Percentiles rank a stretch among this genome's conserved stretches.
Conservation (phyloP, 768 basidiomycete genomes). For the Boletellus sp. region DNA sequence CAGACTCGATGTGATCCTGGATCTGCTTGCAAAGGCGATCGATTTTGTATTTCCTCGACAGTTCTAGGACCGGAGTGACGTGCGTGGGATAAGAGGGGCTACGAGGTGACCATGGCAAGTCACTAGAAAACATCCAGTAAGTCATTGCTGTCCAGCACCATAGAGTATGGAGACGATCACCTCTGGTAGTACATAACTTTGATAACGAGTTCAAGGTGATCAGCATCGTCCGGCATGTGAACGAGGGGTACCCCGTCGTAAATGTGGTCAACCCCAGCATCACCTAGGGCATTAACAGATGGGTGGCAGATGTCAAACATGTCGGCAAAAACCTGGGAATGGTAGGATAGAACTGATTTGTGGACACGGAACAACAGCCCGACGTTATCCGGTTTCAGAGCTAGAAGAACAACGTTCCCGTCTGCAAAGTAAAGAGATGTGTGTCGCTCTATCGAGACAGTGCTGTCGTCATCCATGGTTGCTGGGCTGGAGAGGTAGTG, state of each 20-base stretch:
- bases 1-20: conserved; percentile 1
- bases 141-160: background rate
- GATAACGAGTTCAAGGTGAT: conserved; percentile 8
- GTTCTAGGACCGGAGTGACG: conserved; percentile 6
- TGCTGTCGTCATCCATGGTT: no score
- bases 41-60: conserved; percentile 11
- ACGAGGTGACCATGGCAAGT: conserved; percentile 4
- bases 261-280: background rate
- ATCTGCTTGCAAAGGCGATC: conserved; percentile 4
- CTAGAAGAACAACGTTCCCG: conserved; percentile 5
- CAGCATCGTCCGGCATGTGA: conserved; percentile 1
- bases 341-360: conserved; percentile 12
- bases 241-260: conserved; percentile 9
- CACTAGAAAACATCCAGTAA: background rate
- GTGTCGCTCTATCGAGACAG: background rate
- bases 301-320: conserved; percentile 5
- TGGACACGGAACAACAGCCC: conserved; percentile 10
- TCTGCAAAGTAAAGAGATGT: conserved; percentile 8
- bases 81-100: conserved; percentile 1
- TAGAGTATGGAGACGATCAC: background rate
- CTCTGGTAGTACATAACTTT: conserved; percentile 12
- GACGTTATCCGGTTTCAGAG: background rate
- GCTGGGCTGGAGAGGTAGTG: no score
- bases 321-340: conserved; percentile 4
- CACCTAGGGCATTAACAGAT: background rate